A percentile compares a stretch with the other conserved stretches of the same genome.
phyloP scores from a whole-genome alignment of 1,284 basidiomycete species.

The Apiotrichum porosum region DNA sequence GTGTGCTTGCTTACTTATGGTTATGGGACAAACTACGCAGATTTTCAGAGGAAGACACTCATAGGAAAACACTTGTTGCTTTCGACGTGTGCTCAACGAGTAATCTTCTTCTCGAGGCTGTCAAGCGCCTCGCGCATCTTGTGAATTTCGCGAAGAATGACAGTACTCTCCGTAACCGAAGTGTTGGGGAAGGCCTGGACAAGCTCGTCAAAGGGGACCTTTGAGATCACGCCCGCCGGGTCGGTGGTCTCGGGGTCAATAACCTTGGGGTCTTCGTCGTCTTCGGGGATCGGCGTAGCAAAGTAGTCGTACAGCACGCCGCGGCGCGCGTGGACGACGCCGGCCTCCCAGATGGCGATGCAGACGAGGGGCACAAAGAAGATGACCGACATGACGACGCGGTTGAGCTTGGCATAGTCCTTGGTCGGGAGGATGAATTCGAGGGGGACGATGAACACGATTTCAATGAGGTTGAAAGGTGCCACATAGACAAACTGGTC shows the following conservation, averaged over 20 bases:
- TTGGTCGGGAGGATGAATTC: conserved; percentile 56
- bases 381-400: conserved; percentile 65
- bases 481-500: conserved; percentile 52
- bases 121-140: conserved; percentile 59
- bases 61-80: too few species aligned
- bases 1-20: too few species aligned
- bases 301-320: conserved; percentile 63
- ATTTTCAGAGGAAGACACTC: too few species aligned
- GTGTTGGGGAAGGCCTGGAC: conserved; percentile 65
- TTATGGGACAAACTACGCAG: too few species aligned
- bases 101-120: conserved; percentile 56
- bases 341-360: conserved; percentile 73
- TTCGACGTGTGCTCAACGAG: too few species aligned
- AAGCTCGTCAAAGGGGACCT: conserved; percentile 67
- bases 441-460: conserved; percentile 70
- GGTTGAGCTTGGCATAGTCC: conserved; percentile 60
- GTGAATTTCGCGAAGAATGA: conserved; percentile 62
- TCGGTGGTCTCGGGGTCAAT: conserved; percentile 55
- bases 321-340: conserved; percentile 52
- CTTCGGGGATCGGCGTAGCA: conserved; percentile 57
- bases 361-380: conserved; percentile 72
- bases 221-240: conserved; percentile 58
- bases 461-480: conserved; percentile 70
- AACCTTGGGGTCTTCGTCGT: conserved; percentile 64
- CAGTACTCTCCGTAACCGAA: conserved; percentile 59